Conservation (phyloP, 495 filamentous ascomycete species). For the Aspergillus steynii region DNA sequence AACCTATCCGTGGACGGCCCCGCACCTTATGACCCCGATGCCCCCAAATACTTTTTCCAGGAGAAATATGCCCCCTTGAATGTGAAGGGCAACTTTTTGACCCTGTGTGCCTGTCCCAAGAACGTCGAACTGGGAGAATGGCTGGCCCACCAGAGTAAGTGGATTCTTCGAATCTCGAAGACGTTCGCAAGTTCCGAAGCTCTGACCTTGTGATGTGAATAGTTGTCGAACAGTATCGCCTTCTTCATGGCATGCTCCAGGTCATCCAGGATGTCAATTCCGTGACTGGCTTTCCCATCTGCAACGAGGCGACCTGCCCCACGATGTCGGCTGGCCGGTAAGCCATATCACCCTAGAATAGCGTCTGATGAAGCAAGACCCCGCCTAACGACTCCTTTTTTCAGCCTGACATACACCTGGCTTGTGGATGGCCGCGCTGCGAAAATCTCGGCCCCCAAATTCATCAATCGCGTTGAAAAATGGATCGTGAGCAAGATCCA, state of each 20-base stretch:
- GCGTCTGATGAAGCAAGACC: slow-evolving; percentile 2
- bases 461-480: slow-evolving; percentile 88
- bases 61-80: slow-evolving; percentile 81
- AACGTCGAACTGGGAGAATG: slow-evolving; percentile 90
- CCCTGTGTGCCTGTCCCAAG: slow-evolving; percentile 82
- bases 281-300: slow-evolving; percentile 68
- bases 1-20: slow-evolving; percentile 52
- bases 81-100: slow-evolving; percentile 96
- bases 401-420: slow-evolving; percentile 90
- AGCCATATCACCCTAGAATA: slow-evolving; percentile 38
- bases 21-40: slow-evolving; percentile 53
- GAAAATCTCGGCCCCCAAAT: slow-evolving; percentile 77
- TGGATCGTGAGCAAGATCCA: slow-evolving; percentile 93
- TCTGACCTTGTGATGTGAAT: slow-evolving; percentile 2
- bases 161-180: neutral
- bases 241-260: slow-evolving; percentile 79
- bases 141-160: slow-evolving; percentile 88
- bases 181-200: neutral
- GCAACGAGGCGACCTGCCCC: slow-evolving; percentile 79
- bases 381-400: neutral
- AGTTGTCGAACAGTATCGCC: slow-evolving; percentile 91
- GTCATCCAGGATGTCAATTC: slow-evolving; percentile 78
- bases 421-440: slow-evolving; percentile 53
- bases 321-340: slow-evolving; percentile 91
- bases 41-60: slow-evolving; percentile 70